phyloP scores from a whole-genome alignment of 345 rosid species.

The Pugionium dolabratum region DNA sequence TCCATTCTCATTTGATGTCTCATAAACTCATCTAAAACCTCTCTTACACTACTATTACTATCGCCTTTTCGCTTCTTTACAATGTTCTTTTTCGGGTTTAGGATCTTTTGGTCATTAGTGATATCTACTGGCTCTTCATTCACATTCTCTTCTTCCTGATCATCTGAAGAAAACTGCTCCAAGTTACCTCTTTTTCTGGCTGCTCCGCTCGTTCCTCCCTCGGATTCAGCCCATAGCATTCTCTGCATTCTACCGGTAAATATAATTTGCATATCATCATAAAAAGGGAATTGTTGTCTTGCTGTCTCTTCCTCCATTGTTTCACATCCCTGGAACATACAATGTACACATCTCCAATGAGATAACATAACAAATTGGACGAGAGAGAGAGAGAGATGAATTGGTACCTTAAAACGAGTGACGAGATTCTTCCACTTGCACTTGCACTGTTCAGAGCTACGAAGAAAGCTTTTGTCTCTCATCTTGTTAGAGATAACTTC shows the following conservation, averaged over 20 bases:
- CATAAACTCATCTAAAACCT: conserved; percentile 76
- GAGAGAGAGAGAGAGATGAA: not conserved
- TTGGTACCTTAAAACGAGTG: conserved; percentile 84
- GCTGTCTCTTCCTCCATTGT: conserved; percentile 68
- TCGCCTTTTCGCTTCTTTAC: conserved; percentile 62
- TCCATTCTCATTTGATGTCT: conserved; percentile 80
- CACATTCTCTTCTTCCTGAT: conserved; percentile 60
- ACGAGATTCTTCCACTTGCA: conserved; percentile 99
- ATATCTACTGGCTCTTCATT: conserved; percentile 36
- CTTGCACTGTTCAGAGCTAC: conserved; percentile 99
- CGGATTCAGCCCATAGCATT: conserved; percentile 74
- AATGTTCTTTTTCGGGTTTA: conserved; percentile 26
- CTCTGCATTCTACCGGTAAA: conserved; percentile 67
- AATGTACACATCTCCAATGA: conserved; percentile 10
- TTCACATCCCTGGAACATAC: conserved; percentile 67
- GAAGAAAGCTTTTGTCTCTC: conserved; percentile 79
- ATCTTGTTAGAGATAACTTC: conserved; percentile 71
- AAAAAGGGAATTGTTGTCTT: conserved; percentile 87
- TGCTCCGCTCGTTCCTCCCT: conserved; percentile 61
- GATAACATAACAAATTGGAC: not conserved
- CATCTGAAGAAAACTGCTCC: conserved; percentile 65
- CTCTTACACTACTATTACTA: conserved; percentile 46
- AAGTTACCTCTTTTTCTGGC: conserved; percentile 28
- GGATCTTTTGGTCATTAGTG: conserved; percentile 23
- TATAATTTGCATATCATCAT: conserved; percentile 71